Percentiles rank a stretch among this genome's conserved stretches.
phyloP scores from a whole-genome alignment of 768 basidiomycete species.

The Agrocybe chaxingu region DNA sequence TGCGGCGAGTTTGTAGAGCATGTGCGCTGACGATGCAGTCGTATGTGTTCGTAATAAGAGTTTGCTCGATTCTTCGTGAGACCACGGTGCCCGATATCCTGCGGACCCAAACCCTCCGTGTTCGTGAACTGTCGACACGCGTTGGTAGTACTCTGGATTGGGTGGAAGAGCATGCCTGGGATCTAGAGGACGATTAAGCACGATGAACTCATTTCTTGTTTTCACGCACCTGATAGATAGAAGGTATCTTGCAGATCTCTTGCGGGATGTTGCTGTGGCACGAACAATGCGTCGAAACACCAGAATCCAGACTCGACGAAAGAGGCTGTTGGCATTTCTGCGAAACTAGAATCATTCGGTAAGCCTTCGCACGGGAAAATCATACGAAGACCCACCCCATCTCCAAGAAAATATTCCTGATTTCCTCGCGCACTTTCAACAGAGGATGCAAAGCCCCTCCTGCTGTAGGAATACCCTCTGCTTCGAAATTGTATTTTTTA shows the following conservation, averaged over 20 bases:
- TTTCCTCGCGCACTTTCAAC: conserved; percentile 96
- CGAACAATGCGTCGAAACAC: conserved; percentile 98
- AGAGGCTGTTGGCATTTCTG: conserved; percentile 95
- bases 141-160: conserved; percentile 78
- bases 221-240: conserved; percentile 78
- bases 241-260: conserved; percentile 98
- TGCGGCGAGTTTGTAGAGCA: conserved; percentile 93
- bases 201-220: background rate
- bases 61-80: conserved; percentile 85
- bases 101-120: conserved; percentile 87
- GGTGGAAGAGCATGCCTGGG: conserved; percentile 75
- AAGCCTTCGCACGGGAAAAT: background rate
- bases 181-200: conserved; percentile 42
- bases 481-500: conserved; percentile 99
- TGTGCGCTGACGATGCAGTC: conserved; percentile 88
- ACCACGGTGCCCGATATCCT: conserved; percentile 98
- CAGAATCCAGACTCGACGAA: conserved; percentile 99
- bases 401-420: conserved; percentile 96
- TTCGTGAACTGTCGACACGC: conserved; percentile 81
- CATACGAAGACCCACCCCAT: conserved; percentile 74
- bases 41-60: conserved; percentile 96
- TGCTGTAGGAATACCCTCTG: conserved; percentile 84
- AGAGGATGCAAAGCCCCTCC: conserved; percentile 95
- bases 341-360: conserved; percentile 58
- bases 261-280: conserved; percentile 98